phyloP scores from a whole-genome alignment of 2,329 filamentous ascomycete species.

The Dothideomycetidae sp. region DNA sequence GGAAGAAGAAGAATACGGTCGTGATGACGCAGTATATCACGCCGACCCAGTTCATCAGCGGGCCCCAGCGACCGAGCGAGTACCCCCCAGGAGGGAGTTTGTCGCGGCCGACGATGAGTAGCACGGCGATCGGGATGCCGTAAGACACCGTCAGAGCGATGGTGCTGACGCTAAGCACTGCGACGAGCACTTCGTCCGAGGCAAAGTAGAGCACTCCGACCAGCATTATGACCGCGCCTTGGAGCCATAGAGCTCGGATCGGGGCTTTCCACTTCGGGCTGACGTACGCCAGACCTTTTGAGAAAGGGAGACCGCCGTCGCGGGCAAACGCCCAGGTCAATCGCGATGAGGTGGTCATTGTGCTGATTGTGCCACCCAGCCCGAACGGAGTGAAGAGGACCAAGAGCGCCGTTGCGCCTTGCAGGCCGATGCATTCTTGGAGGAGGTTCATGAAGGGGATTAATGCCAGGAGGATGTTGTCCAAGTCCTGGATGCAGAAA shows the following conservation, averaged over 20 bases:
- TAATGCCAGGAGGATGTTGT: constrained; percentile 14
- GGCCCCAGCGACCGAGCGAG: too few relatives aligned
- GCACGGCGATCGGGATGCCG: constrained; percentile 11
- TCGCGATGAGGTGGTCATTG: constrained; percentile 12
- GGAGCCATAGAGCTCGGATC: too few relatives aligned
- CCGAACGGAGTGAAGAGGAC: constrained; percentile 16
- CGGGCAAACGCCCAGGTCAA: constrained; percentile 20
- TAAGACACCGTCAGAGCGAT: constrained; percentile 12
- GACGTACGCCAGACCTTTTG: constrained; percentile 14
- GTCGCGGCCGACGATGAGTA: constrained; percentile 11
- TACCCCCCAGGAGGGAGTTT: too few relatives aligned
- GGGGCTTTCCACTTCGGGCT: constrained; percentile 19
- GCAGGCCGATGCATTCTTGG: constrained; percentile 15
- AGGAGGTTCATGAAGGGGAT: constrained; percentile 18
- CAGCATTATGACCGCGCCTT: constrained; percentile 17
- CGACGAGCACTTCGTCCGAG: constrained; percentile 15
- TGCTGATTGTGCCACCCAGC: constrained; percentile 15
- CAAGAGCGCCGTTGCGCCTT: constrained; percentile 16
- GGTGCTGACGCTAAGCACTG: constrained; percentile 11
- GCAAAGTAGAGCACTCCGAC: constrained; percentile 13
- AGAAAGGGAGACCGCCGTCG: constrained; percentile 19
- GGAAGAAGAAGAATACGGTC: constrained; percentile 13
- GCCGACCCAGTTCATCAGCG: constrained; percentile 7
- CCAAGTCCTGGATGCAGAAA: constrained; percentile 17
- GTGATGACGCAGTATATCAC: constrained; percentile 10